Evolutionary conservation across 1,284 basidiomycete species (phyloP).

Genomic region (Anthracocystis walkeri): DNA sequence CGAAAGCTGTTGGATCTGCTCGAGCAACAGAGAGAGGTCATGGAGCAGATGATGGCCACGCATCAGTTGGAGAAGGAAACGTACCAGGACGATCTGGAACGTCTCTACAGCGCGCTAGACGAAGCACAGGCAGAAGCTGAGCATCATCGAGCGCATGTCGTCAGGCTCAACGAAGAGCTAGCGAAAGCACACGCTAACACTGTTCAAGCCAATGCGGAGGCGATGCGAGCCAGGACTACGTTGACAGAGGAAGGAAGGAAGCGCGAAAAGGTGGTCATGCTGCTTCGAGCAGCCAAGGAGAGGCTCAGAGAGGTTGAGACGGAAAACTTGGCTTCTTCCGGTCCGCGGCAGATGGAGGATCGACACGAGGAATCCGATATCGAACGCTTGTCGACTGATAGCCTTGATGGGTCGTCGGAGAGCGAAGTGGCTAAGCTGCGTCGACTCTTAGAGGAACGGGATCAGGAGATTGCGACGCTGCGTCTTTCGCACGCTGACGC

Average conservation of each 20-base stretch:
- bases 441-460: constrained; percentile 28
- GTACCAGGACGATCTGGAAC: constrained; percentile 52
- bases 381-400: background rate
- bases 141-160: constrained; percentile 17
- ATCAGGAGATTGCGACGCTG: constrained; percentile 35
- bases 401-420: background rate
- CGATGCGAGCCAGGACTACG: constrained; percentile 21
- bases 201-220: constrained; percentile 47
- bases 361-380: background rate
- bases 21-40: constrained; percentile 61
- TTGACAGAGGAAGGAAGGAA: constrained; percentile 45
- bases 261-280: constrained; percentile 40
- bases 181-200: constrained; percentile 39
- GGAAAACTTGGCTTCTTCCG: constrained; percentile 6
- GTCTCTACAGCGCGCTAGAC: constrained; percentile 43
- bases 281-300: constrained; percentile 38
- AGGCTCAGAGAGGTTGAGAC: constrained; percentile 36
- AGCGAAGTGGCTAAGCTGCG: constrained; percentile 22
- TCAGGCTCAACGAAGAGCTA: constrained; percentile 45
- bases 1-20: constrained; percentile 59
- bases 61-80: constrained; percentile 56
- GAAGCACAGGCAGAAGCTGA: constrained; percentile 27
- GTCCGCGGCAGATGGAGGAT: background rate
- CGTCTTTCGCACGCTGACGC: constrained; percentile 39
- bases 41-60: constrained; percentile 64